Evolutionary conservation across 2,329 filamentous ascomycete genomes (phyloP).

Genomic region (Periconia sp.): DNA sequence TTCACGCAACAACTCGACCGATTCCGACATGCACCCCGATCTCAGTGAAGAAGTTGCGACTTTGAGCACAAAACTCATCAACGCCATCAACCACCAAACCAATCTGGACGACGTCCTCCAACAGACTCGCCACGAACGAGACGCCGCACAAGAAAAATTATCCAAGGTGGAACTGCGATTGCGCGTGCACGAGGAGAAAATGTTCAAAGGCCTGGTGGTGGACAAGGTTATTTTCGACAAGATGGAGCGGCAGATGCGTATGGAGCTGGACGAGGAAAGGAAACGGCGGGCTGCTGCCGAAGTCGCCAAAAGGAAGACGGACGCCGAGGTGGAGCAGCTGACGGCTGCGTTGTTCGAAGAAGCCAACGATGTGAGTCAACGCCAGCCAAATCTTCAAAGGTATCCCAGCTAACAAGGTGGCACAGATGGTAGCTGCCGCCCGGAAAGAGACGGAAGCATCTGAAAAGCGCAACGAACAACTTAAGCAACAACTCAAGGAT

Average conservation of each 20-base stretch:
- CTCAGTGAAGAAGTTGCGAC: constrained; percentile 78
- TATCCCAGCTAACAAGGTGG: constrained; percentile 15
- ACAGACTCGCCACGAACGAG: constrained; percentile 79
- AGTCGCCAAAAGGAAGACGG: constrained; percentile 80
- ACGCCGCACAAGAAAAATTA: constrained; percentile 68
- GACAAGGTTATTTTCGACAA: constrained; percentile 71
- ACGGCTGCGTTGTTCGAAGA: constrained; percentile 96
- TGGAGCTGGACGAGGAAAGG: constrained; percentile 47
- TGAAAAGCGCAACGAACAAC: constrained; percentile 83
- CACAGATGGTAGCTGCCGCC: constrained; percentile 84
- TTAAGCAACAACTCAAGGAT: constrained; percentile 82
- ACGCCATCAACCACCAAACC: constrained; percentile 96
- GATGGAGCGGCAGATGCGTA: constrained; percentile 44
- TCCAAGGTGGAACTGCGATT: constrained; percentile 69
- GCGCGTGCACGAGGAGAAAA: constrained; percentile 67
- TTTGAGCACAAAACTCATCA: constrained; percentile 92
- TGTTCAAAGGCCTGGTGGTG: constrained; percentile 75
- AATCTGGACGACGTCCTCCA: constrained; percentile 85
- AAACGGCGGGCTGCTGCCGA: constrained; percentile 47
- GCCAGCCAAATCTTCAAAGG: not conserved
- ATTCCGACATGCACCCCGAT: constrained; percentile 57
- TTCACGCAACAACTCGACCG: constrained; percentile 48
- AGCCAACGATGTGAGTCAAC: constrained; percentile 72
- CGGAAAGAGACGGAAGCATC: constrained; percentile 81
- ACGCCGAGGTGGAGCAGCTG: constrained; percentile 86